phyloP scores from a whole-genome alignment of 139 green algal genomes.

The Deuterostichococcus epilithicus region DNA sequence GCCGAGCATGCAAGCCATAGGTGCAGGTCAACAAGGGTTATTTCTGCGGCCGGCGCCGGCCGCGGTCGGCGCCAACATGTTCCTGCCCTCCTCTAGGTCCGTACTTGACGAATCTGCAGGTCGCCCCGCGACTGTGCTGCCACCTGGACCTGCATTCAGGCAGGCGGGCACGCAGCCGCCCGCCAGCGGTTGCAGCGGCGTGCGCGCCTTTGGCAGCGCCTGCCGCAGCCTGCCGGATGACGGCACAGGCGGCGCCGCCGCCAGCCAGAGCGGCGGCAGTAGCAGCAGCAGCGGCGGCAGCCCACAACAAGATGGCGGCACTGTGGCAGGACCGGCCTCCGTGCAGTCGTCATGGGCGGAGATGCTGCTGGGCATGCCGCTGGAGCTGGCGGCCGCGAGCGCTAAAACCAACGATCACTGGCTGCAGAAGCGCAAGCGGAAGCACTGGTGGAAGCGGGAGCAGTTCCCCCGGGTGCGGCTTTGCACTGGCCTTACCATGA shows the following conservation, averaged over 20 bases:
- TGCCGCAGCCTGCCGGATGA: background rate
- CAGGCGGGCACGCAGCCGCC: no score
- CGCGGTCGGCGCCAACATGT: no score
- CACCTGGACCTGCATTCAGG: no score
- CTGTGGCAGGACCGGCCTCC: no score
- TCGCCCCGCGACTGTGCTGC: no score
- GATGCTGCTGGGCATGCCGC: conserved; percentile 40
- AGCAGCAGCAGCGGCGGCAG: background rate
- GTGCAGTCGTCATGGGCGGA: conserved; percentile 10
- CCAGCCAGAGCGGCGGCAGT: background rate
- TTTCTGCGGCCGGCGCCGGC: no score
- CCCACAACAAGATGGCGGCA: background rate
- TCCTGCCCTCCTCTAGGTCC: no score
- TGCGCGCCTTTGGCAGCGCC: no score
- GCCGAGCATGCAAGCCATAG: no score
- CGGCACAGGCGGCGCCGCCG: no score
- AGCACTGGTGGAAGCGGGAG: conserved; percentile 41
- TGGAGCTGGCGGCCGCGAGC: conserved; percentile 31
- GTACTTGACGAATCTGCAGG: no score
- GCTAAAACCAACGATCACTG: conserved; percentile 44
- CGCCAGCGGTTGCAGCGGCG: background rate
- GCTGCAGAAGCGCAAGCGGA: conserved; percentile 42
- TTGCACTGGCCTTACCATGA: background rate
- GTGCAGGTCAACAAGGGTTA: no score
- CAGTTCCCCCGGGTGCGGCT: conserved; percentile 25